Evolutionary conservation across 345 rosid genomes (phyloP).

Genomic region (Eucalyptus albens): DNA sequence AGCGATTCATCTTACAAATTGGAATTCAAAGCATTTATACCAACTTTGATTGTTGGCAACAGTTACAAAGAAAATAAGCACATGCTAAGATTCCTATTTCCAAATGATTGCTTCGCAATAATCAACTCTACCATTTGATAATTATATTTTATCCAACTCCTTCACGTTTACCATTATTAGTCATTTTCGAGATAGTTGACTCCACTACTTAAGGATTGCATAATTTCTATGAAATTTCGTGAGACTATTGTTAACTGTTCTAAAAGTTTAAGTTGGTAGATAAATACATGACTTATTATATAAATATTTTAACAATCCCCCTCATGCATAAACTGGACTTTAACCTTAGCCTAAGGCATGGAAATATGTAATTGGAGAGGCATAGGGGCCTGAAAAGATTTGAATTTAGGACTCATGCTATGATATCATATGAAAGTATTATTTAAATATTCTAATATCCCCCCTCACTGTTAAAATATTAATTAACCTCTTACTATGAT

Average conservation of each 20-base stretch:
- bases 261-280: too few species aligned
- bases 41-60: neutral
- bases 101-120: neutral
- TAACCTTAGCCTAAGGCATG: neutral
- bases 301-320: too few species aligned
- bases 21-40: neutral
- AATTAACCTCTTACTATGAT: accelerated
- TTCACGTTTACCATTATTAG: neutral
- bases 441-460: too few species aligned
- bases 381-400: accelerated
- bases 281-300: too few species aligned
- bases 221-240: neutral
- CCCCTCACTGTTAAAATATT: too few species aligned
- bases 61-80: neutral
- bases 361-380: too few species aligned
- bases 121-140: neutral
- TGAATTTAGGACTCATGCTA: too few species aligned
- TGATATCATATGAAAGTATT: neutral
- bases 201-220: neutral
- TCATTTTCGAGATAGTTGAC: neutral
- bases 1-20: neutral
- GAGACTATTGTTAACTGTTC: accelerated
- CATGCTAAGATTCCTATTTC: neutral
- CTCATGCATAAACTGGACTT: too few species aligned
- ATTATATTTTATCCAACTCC: neutral